phyloP scores from a whole-genome alignment of 2,329 filamentous ascomycete species.

The Coniochaeta sp. region DNA sequence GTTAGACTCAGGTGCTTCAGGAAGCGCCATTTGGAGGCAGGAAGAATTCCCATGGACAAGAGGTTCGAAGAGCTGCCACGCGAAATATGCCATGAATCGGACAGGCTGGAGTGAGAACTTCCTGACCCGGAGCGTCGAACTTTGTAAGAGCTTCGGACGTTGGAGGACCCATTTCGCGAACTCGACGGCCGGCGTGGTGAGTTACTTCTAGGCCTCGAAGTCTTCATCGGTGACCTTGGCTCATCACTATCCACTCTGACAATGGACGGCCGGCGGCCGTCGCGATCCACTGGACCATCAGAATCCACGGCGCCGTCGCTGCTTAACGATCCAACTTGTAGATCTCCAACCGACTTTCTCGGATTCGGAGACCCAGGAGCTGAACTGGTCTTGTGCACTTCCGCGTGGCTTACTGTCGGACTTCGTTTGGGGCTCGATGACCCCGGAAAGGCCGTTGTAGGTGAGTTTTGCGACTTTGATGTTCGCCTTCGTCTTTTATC shows the following conservation, averaged over 20 bases:
- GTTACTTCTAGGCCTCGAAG: constrained; percentile 59
- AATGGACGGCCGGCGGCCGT: constrained; percentile 34
- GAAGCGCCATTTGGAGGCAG: constrained; percentile 89
- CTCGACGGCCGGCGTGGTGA: constrained; percentile 73
- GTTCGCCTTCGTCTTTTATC: constrained; percentile 84
- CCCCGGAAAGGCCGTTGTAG: constrained; percentile 61
- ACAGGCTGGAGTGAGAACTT: constrained; percentile 78
- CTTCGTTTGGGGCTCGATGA: constrained; percentile 51
- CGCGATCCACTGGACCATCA: constrained; percentile 23
- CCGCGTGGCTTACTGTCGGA: constrained; percentile 55
- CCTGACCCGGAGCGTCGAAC: constrained; percentile 82
- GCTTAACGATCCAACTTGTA: constrained; percentile 53
- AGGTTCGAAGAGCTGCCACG: constrained; percentile 74
- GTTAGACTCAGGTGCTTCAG: constrained; percentile 84
- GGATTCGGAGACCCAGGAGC: constrained; percentile 56
- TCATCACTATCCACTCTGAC: constrained; percentile 41
- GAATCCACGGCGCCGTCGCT: constrained; percentile 42
- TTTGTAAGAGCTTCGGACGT: constrained; percentile 62
- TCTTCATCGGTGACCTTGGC: constrained; percentile 32
- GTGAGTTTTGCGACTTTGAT: constrained; percentile 76
- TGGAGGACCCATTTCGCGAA: constrained; percentile 63
- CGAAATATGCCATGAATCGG: constrained; percentile 56
- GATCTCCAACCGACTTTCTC: constrained; percentile 36
- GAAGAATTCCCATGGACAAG: constrained; percentile 62
- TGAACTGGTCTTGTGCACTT: constrained; percentile 60